Percentiles rank a stretch among this genome's conserved stretches.
phyloP scores from a whole-genome alignment of 2,329 filamentous ascomycete species.

The Fusarium papillatum region DNA sequence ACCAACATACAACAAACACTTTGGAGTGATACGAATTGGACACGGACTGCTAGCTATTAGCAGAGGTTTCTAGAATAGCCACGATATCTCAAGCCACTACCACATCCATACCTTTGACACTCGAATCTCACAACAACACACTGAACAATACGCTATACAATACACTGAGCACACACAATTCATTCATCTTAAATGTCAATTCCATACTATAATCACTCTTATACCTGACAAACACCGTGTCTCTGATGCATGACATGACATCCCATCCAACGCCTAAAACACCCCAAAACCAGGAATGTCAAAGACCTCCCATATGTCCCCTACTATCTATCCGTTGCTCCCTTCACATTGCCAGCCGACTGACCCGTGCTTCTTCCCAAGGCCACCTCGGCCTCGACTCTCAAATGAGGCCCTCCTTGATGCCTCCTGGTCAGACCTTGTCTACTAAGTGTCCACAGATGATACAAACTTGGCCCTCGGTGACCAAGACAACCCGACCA shows the following conservation, averaged over 20 bases:
- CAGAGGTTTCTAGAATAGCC: not conserved
- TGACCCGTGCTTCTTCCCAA: constrained; percentile 17
- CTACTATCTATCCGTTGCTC: constrained; percentile 32
- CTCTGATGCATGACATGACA: constrained; percentile 44
- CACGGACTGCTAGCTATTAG: not conserved
- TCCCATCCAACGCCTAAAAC: constrained; percentile 45
- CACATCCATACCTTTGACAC: not conserved
- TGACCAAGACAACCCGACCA: constrained; percentile 8
- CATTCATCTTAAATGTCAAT: constrained; percentile 12
- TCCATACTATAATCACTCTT: constrained; percentile 25
- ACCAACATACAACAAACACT: not conserved
- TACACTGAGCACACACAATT: not conserved
- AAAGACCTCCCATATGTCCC: constrained; percentile 24
- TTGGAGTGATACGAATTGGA: not conserved
- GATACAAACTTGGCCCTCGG: constrained; percentile 18
- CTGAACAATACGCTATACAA: not conserved
- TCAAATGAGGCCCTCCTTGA: constrained; percentile 4
- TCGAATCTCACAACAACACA: not conserved
- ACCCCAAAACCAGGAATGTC: constrained; percentile 37
- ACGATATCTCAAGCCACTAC: not conserved
- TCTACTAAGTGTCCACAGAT: constrained; percentile 18
- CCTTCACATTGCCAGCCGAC: constrained; percentile 11
- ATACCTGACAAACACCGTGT: constrained; percentile 43
- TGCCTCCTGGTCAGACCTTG: constrained; percentile 13
- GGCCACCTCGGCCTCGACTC: constrained; percentile 6